Base-by-base conservation (phyloP, 371 early-diverging fungal genomes). In the Globomyces sp. region DNA sequence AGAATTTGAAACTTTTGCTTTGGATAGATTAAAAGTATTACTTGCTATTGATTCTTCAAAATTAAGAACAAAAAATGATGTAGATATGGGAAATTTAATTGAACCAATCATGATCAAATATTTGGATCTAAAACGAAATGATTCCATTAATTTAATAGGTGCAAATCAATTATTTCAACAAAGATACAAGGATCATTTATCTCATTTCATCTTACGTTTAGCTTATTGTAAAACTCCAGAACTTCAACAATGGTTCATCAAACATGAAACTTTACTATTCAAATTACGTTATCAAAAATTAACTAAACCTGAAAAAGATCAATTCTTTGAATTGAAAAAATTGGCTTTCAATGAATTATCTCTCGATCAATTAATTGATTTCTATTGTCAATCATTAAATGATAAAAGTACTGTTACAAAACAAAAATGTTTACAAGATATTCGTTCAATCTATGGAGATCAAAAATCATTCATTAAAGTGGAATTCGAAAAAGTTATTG, bases 151-250 rank as follows among this genome's bases (percentile, higher is more conserved):
- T 2, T 24, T 66, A 2, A 43, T 65, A 1, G 64, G 70, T 5
- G 57, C 63, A 1, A 47, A 64, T 34, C 44, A 71, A 24, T 64
- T 88, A 5, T 75, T 82, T 58, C 80, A 81, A 36, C 88, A 98
- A 71, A 86, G 98, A 50, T 78, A 88, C 48, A 93, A 93, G 76
- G 99, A 98, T 84, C 89, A 93, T 58, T 79, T 95, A 55, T 89
- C 90, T 59, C 99, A 98, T 71, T 97, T 89, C 77, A 91, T 98
- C 37, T 77, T 98, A 39, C 85, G 95, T 41, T 81, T 98, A 62
- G 96, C 97, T 1, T 97, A 92, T 69, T 92, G 94, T 76, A 77
- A 92, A 69, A 92, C 88, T 80, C 91, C 90, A 48, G 94, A 95
- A 51, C 81, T 92, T 60, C 85, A 92, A 44, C 69, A 73, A n/a